These are phyloP conservation scores for Ceratobasidium sp. DNA, from an alignment of 1,284 basidiomycete species.

Conservation along the genomic window DNA sequence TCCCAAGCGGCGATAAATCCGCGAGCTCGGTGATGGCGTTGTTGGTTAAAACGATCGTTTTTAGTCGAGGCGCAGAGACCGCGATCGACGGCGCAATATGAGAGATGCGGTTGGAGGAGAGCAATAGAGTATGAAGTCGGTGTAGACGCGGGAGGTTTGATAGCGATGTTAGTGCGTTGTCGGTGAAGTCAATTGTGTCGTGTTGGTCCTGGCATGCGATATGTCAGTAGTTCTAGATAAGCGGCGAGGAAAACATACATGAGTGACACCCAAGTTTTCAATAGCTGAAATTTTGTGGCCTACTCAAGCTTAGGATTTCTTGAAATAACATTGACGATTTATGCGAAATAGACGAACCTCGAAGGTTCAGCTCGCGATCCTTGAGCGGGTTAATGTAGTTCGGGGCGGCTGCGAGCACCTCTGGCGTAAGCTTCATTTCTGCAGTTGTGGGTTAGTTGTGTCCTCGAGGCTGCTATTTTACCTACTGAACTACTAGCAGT, in stretches of 20 bases:
- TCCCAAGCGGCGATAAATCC: conserved; percentile 86
- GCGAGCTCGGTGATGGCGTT: conserved; percentile 79
- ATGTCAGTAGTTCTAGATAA: conserved; percentile 4
- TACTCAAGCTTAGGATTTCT: conserved; percentile 54
- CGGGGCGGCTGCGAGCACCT: conserved; percentile 80
- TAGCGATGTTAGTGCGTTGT: conserved; percentile 91
- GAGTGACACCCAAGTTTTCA: conserved; percentile 98
- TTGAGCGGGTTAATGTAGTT: conserved; percentile 89
- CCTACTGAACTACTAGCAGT: background rate
- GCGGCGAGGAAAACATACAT: conserved; percentile 62
- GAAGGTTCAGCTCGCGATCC: conserved; percentile 93
- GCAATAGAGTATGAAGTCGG: conserved; percentile 79
- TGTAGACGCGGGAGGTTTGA: conserved; percentile 87
- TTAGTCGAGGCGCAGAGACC: conserved; percentile 85
- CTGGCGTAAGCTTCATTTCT: conserved; percentile 89
- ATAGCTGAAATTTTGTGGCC: conserved; percentile 98
- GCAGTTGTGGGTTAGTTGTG: background rate
- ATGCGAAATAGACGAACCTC: conserved; percentile 69
- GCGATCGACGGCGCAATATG: conserved; percentile 83
- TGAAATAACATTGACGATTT: conserved; percentile 41
- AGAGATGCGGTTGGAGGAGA: conserved; percentile 89
- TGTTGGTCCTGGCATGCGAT: conserved; percentile 75
- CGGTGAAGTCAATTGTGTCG: conserved; percentile 94
- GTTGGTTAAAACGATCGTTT: conserved; percentile 81
- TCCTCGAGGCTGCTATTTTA: background rate